Conservation (phyloP, 192 early-diverging fungal species). For the Chytriomyces confervae region DNA sequence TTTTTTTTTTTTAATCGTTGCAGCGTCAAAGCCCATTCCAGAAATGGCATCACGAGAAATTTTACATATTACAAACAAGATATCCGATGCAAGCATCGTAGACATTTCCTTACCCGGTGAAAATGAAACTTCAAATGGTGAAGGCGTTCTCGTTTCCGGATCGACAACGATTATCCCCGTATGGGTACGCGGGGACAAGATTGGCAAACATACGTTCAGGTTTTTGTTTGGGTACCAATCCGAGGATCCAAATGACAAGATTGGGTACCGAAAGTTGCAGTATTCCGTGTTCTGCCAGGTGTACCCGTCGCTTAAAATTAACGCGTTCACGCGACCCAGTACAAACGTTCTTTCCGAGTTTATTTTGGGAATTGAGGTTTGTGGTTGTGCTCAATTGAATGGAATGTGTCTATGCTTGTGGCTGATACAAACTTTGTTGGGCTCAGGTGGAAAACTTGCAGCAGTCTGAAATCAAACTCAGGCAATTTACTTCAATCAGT, state of each 20-base stretch:
- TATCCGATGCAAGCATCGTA: constrained; percentile 62
- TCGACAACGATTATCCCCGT: constrained; percentile 74
- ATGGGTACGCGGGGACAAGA: constrained; percentile 90
- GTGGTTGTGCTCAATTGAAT: constrained; percentile 1
- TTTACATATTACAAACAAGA: constrained; percentile 52
- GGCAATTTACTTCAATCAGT: constrained; percentile 74
- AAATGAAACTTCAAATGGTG: constrained; percentile 31
- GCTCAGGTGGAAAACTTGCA: constrained; percentile 79
- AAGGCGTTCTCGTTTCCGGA: constrained; percentile 64
- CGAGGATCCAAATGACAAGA: constrained; percentile 64
- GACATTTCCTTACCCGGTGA: constrained; percentile 51
- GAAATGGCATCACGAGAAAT: constrained; percentile 20
- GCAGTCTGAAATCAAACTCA: constrained; percentile 61
- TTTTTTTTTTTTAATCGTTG: background rate
- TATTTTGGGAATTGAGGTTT: constrained; percentile 89
- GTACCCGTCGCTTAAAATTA: constrained; percentile 86
- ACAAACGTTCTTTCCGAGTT: constrained; percentile 78
- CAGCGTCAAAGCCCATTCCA: background rate
- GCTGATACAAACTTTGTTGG: constrained; percentile 38
- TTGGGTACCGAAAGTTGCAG: constrained; percentile 68
- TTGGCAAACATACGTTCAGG: constrained; percentile 80
- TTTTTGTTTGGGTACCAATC: constrained; percentile 86
- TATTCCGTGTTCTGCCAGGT: constrained; percentile 70
- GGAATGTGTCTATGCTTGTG: constrained; percentile 23
- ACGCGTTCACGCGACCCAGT: constrained; percentile 91